phyloP scores from a whole-genome alignment of 2,329 filamentous ascomycete genomes.

The Sphaerulina vaccinii region DNA sequence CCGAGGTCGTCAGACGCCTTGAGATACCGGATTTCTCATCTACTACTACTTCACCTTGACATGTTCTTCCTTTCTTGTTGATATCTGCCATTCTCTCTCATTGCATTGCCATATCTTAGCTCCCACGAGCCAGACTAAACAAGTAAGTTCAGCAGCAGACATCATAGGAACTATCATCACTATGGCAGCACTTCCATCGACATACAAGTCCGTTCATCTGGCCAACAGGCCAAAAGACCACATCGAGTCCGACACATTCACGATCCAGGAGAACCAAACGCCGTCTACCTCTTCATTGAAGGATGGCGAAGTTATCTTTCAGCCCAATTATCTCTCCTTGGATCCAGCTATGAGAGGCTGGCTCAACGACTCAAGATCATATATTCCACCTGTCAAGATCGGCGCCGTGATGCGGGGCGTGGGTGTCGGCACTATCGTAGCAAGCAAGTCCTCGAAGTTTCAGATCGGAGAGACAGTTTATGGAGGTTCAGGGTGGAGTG shows the following conservation, averaged over 20 bases:
- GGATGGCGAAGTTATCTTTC: conserved; percentile 47
- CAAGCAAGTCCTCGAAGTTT: conserved; percentile 35
- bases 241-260: conserved; percentile 28
- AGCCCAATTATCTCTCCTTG: conserved; percentile 51
- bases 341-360: conserved; percentile 55
- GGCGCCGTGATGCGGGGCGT: conserved; percentile 43
- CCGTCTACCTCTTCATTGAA: conserved; percentile 26
- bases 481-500: conserved; percentile 40
- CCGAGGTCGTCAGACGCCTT: too few relatives aligned
- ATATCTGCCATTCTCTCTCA: too few relatives aligned
- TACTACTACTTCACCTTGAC: too few relatives aligned
- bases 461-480: conserved; percentile 40
- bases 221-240: conserved; percentile 28
- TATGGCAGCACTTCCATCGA: conserved; percentile 14
- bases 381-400: conserved; percentile 46
- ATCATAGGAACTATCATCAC: not conserved
- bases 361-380: conserved; percentile 50
- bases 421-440: conserved; percentile 41
- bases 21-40: too few relatives aligned
- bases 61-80: too few relatives aligned
- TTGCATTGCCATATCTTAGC: too few relatives aligned
- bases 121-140: too few relatives aligned
- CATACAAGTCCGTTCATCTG: conserved; percentile 29
- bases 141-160: not conserved
- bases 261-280: conserved; percentile 20